Percentiles rank a stretch among this genome's conserved stretches.
These are phyloP conservation scores for Oryza longistaminata DNA, from an alignment of 176 grass and related monocot species.

Conservation along the genomic window DNA sequence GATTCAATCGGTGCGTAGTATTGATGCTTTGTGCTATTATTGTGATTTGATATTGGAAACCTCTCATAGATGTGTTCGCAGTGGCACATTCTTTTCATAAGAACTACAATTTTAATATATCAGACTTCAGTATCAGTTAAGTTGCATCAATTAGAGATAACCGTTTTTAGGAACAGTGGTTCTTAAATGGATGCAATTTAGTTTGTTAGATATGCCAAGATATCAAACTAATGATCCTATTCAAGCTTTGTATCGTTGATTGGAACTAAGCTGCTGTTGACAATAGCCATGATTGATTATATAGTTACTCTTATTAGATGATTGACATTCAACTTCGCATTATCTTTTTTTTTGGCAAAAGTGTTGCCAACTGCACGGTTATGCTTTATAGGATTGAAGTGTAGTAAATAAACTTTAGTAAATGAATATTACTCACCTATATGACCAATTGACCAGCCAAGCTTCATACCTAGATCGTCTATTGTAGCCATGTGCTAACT, in stretches of 20 bases:
- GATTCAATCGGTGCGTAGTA: slow-evolving; percentile 46
- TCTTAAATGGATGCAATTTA: background rate
- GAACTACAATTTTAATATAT: background rate
- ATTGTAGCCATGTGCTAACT: background rate
- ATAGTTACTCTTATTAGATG: background rate
- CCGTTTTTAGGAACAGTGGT: background rate
- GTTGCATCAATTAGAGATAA: background rate
- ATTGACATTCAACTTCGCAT: background rate
- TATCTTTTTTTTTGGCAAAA: background rate
- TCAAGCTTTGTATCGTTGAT: background rate
- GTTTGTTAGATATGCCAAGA: background rate
- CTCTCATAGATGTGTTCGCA: background rate
- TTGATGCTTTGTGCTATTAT: background rate
- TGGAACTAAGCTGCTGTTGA: background rate
- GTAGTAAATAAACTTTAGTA: background rate
- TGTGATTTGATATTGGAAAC: slow-evolving; percentile 27
- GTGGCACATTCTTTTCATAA: background rate
- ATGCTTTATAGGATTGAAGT: background rate
- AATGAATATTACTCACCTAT: background rate
- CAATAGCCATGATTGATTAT: background rate
- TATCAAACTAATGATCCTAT: background rate
- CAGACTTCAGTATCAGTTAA: background rate
- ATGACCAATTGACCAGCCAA: background rate
- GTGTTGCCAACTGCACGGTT: background rate
- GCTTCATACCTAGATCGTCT: background rate